Percentiles rank a stretch among this genome's conserved stretches.
Conservation (phyloP, 306 rosid species). For the Pyrus communis region DNA sequence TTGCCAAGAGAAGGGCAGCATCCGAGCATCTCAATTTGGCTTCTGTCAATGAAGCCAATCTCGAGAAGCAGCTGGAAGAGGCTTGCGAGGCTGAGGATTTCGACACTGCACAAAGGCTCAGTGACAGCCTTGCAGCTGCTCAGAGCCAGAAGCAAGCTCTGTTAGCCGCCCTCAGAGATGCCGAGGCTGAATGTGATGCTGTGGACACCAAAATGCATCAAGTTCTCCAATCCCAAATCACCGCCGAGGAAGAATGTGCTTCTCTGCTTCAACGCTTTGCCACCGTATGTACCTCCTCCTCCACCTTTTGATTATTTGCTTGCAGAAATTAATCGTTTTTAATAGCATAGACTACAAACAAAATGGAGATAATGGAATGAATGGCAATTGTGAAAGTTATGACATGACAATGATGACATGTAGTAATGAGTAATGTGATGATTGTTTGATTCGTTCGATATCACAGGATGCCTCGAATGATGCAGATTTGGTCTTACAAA, state of each 20-base stretch:
- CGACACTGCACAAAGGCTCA: constrained; percentile 62
- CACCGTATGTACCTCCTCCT: constrained; percentile 26
- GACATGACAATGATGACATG: neutral
- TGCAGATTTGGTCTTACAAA: constrained; percentile 38
- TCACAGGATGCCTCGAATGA: constrained; percentile 52
- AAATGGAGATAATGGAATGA: neutral
- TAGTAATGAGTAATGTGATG: neutral
- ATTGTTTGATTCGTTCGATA: constrained; percentile 3
- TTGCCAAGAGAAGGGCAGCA: constrained; percentile 44
- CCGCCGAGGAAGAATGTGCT: constrained; percentile 59
- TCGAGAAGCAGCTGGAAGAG: constrained; percentile 67
- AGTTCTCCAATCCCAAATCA: constrained; percentile 42
- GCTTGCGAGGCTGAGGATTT: constrained; percentile 82
- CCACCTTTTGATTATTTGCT: neutral
- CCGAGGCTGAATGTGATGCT: constrained; percentile 38
- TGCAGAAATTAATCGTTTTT: no score
- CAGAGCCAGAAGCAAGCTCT: constrained; percentile 45
- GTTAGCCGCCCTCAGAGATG: constrained; percentile 37
- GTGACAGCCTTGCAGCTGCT: constrained; percentile 52
- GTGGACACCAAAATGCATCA: constrained; percentile 54
- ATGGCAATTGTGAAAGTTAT: neutral
- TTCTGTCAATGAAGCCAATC: constrained; percentile 27
- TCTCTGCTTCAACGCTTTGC: constrained; percentile 44
- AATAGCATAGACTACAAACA: neutral
- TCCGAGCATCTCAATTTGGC: constrained; percentile 35